phyloP scores from a whole-genome alignment of 164 flowering plant genomes.

The Chimonanthus salicifolius region DNA sequence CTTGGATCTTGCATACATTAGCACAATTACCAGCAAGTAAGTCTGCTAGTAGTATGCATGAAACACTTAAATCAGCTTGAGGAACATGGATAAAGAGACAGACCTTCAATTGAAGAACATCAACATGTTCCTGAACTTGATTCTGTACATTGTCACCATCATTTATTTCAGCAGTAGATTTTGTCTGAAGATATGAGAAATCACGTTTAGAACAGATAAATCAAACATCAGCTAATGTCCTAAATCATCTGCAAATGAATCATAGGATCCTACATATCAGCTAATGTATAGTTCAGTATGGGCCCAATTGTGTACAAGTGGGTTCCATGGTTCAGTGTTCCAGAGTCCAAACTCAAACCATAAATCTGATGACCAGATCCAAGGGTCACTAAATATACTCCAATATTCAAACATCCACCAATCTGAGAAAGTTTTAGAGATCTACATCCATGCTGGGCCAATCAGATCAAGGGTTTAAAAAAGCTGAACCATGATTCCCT shows the following conservation, averaged over 20 bases:
- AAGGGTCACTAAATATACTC: not conserved
- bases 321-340: not conserved
- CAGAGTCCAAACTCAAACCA: not conserved
- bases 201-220: not conserved
- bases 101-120: not conserved
- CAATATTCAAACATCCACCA: not conserved
- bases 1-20: not conserved
- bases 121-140: not conserved
- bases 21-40: not conserved
- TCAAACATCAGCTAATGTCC: not conserved
- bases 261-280: not conserved
- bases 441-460: no score
- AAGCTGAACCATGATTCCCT: no score
- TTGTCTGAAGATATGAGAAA: not conserved
- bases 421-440: no score
- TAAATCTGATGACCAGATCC: not conserved
- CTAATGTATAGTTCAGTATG: no score
- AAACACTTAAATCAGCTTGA: not conserved
- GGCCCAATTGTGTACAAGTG: no score
- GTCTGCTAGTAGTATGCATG: no score
- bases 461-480: no score
- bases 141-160: not conserved
- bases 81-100: not conserved
- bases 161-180: not conserved
- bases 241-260: not conserved